Conservation (phyloP, 202 grass and related monocot genomes). For the Zoysia matrella region DNA sequence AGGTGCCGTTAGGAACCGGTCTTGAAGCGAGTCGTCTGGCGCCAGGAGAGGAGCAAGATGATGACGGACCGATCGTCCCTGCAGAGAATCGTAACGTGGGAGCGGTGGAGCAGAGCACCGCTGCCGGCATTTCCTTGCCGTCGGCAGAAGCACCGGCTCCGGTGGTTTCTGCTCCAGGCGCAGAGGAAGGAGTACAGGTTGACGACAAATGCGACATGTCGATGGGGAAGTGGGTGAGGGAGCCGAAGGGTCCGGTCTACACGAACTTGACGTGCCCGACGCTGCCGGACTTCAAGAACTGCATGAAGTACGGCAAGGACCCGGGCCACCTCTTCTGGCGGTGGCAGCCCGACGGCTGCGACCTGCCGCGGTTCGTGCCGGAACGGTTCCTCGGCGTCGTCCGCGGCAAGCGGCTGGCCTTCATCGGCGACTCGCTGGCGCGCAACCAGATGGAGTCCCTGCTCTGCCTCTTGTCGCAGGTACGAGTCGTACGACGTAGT, state of each 20-base stretch:
- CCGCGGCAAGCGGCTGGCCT: constrained; percentile 65
- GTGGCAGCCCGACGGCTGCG: constrained; percentile 69
- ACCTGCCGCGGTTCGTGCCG: constrained; percentile 59
- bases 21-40: background rate
- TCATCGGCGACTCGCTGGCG: constrained; percentile 85
- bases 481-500: background rate
- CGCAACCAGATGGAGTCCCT: constrained; percentile 84
- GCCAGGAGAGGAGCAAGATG: background rate
- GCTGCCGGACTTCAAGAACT: constrained; percentile 69
- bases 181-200: background rate
- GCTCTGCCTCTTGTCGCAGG: constrained; percentile 72
- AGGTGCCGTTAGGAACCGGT: background rate
- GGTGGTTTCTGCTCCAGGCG: background rate
- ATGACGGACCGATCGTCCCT: background rate
- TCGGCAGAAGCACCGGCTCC: constrained; percentile 4
- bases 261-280: constrained; percentile 57
- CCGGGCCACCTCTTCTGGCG: constrained; percentile 63
- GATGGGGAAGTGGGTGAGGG: constrained; percentile 63
- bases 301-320: constrained; percentile 73
- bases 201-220: constrained; percentile 58
- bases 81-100: background rate
- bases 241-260: constrained; percentile 47
- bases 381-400: constrained; percentile 56
- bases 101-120: background rate
- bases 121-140: constrained; percentile 31